A percentile compares a stretch with the other conserved stretches of the same genome.
phyloP scores from a whole-genome alignment of 2,329 filamentous ascomycete genomes.

The Colletotrichum filicis region DNA sequence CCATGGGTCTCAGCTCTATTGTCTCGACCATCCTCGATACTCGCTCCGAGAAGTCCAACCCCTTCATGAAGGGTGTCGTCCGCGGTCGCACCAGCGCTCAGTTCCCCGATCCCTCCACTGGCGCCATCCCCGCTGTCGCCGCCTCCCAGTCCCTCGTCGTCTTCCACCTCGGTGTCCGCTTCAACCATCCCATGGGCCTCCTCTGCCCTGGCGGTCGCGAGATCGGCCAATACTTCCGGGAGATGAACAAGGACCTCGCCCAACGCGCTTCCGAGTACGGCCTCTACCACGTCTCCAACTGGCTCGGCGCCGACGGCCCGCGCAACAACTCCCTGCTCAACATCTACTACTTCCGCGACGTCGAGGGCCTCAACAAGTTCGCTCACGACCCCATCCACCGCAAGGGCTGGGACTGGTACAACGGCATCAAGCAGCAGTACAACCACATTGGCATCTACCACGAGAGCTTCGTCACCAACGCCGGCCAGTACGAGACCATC shows the following conservation, averaged over 20 bases:
- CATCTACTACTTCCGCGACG: conserved; percentile 62
- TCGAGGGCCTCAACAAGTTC: conserved; percentile 61
- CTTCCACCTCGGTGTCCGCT: conserved; percentile 57
- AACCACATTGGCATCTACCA: conserved; percentile 63
- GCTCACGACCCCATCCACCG: conserved; percentile 61
- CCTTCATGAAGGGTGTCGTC: conserved; percentile 41
- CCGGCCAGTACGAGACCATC: conserved; percentile 60
- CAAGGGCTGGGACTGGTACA: conserved; percentile 61
- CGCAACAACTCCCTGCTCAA: conserved; percentile 52
- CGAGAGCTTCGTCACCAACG: conserved; percentile 60
- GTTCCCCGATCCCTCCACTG: conserved; percentile 41
- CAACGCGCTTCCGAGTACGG: conserved; percentile 55
- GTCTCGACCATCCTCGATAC: conserved; percentile 44
- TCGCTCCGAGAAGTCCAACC: conserved; percentile 35
- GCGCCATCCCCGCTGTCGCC: conserved; percentile 41
- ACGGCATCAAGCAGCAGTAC: conserved; percentile 44
- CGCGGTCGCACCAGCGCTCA: conserved; percentile 48
- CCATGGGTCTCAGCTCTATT: conserved; percentile 44
- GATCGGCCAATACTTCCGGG: conserved; percentile 49
- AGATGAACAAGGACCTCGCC: conserved; percentile 50
- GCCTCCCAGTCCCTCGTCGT: conserved; percentile 48
- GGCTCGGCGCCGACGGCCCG: conserved; percentile 48
- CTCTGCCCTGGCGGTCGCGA: conserved; percentile 56
- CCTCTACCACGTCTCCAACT: conserved; percentile 56
- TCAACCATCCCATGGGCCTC: conserved; percentile 61